Percentiles rank a stretch among this genome's conserved stretches.
Conservation (phyloP, 805 yeast species). For the Saturnispora halmiae region DNA sequence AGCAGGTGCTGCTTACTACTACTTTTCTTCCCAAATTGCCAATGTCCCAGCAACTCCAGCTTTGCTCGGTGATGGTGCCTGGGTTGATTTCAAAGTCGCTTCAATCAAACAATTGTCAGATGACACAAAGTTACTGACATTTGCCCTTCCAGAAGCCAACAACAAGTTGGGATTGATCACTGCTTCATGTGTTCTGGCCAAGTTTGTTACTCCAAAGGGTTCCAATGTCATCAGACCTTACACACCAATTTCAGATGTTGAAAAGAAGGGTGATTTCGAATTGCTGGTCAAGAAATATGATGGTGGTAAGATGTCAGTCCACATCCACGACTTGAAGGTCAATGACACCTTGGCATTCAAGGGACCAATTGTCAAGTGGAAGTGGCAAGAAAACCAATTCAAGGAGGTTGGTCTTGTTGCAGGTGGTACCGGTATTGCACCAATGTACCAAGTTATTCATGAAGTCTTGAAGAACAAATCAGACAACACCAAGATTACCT, state of each 20-base stretch:
- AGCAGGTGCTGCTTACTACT: slow-evolving; percentile 34
- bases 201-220: slow-evolving; percentile 77
- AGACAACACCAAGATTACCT: slow-evolving; percentile 81
- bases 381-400: slow-evolving; percentile 80
- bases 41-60: slow-evolving; percentile 31
- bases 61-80: slow-evolving; percentile 55
- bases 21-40: slow-evolving; percentile 19
- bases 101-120: slow-evolving; percentile 41
- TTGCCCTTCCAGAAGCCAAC: slow-evolving; percentile 59
- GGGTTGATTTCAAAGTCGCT: slow-evolving; percentile 59
- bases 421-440: slow-evolving; percentile 97
- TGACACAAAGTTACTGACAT: slow-evolving; percentile 61
- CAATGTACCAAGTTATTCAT: slow-evolving; percentile 79
- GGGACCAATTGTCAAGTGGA: slow-evolving; percentile 91
- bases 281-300: slow-evolving; percentile 79
- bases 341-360: slow-evolving; percentile 82
- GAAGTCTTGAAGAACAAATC: slow-evolving; percentile 68
- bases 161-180: slow-evolving; percentile 65
- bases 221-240: slow-evolving; percentile 77
- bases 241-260: slow-evolving; percentile 75
- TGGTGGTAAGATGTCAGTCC: slow-evolving; percentile 82
- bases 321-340: slow-evolving; percentile 58
- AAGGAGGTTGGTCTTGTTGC: slow-evolving; percentile 76
- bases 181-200: slow-evolving; percentile 76
- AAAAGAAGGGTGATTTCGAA: slow-evolving; percentile 64